Conservation (phyloP, 306 rosid species). For the Cyclanthera cordifolia region DNA sequence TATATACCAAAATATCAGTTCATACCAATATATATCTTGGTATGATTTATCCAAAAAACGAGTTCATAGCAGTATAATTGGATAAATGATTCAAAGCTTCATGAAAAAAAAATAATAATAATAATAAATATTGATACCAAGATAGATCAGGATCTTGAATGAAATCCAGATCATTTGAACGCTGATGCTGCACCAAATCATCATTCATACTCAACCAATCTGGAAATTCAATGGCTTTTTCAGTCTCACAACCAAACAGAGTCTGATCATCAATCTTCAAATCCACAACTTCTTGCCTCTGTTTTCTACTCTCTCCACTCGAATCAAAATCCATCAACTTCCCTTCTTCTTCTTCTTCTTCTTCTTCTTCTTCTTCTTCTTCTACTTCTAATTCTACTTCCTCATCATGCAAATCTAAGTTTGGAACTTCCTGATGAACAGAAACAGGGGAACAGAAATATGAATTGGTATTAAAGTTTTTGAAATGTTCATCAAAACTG, state of each 20-base stretch:
- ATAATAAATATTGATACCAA: too few relatives aligned
- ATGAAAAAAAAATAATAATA: too few relatives aligned
- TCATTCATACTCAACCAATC: conserved; percentile 64
- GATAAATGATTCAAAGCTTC: too few relatives aligned
- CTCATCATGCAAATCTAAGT: too few relatives aligned
- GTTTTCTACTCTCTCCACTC: conserved; percentile 21
- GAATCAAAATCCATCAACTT: conserved; percentile 17
- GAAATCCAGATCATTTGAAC: conserved; percentile 32
- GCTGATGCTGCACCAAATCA: conserved; percentile 33
- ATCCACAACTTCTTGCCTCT: conserved; percentile 25
- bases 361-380: too few relatives aligned
- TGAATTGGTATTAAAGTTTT: conserved; percentile 33
- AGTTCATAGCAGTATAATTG: too few relatives aligned
- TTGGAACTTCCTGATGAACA: conserved; percentile 31
- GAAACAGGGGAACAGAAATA: conserved; percentile 29
- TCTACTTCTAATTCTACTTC: too few relatives aligned
- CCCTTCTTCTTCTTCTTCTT: conserved; percentile 1
- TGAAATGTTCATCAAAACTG: conserved; percentile 62
- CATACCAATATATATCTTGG: too few relatives aligned
- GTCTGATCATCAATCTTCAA: background rate
- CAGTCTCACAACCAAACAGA: background rate
- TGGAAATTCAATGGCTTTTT: conserved; percentile 50
- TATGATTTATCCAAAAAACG: too few relatives aligned
- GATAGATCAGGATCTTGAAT: conserved; percentile 54
- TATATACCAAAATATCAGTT: too few relatives aligned